Base-by-base conservation (phyloP, 2,329 filamentous ascomycete species). In the Cladobotryum protrusum region DNA sequence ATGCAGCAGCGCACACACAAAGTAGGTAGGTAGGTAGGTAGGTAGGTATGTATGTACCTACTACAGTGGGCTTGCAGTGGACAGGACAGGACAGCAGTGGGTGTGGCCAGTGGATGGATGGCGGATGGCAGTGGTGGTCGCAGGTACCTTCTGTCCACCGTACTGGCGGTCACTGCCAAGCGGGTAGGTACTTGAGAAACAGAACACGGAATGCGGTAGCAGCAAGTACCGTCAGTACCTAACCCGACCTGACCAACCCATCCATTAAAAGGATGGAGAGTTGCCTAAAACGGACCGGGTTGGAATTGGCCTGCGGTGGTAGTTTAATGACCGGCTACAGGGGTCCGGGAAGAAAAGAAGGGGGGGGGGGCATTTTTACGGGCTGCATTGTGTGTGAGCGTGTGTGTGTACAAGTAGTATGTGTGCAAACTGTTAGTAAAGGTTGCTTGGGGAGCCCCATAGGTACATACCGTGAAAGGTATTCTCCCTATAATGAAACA, bases 231-330 rank as follows among this genome's bases (percentile, higher is more conserved):
- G 39, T 17, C 7, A 29, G 39, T 42, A 42, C 39, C 39, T 42
- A 29, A 35, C 39, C 44, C 17, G 39, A 35, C 39, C 44, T 24
- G 43, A 40, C 24, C 24, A 29, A 29, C 24, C 24, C 24, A 15
- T 41, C 18, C 43, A 43, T 43, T 37, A 44, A 48, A 43, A 40
- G 43, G 46, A 52, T 57, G 55, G 59, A 56, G 58, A 53, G 59
- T 60, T 61, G 54, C 59, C 58, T 55, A 59, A 63, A 63, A 54
- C 54, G 58, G 61, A 54, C 55, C 56, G 59, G 59, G 52, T 53
- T 63, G 62, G 62, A 64, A 64, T 62, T 64, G 62, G 57, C 54
- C 2, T 62, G 57, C 54, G 61, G 56, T 61, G 58, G 61, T 63
- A 65, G 63, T 65, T 65, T 65, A 65, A 65, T 65, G 63, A 65